Evolutionary conservation across 73 alveolate genomes (phyloP).

Genomic region (Paramecium bursaria): DNA sequence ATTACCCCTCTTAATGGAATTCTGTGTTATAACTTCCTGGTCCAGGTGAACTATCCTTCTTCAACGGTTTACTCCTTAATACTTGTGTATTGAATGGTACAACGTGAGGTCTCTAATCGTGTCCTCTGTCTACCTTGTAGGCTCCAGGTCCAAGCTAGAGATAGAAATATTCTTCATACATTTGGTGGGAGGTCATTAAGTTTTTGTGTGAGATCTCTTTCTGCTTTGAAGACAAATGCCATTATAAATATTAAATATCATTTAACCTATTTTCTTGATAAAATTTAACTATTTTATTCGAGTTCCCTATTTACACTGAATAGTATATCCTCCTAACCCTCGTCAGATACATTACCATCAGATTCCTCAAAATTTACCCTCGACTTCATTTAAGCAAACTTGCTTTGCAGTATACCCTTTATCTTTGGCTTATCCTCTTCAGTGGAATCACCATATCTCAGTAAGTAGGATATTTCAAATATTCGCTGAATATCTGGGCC

Average conservation of each 20-base stretch:
- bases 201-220: slow-evolving; percentile 1
- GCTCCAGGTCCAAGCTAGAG: slow-evolving; percentile 65
- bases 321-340: not conserved
- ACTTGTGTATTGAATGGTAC: slow-evolving; percentile 54
- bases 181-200: slow-evolving; percentile 2
- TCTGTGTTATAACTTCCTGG: slow-evolving; percentile 59
- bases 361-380: too few relatives aligned
- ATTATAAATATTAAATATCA: slow-evolving; percentile 4
- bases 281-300: not conserved
- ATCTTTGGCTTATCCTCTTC: not conserved
- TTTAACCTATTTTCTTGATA: not conserved
- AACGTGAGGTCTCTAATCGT: slow-evolving; percentile 22
- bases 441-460: not conserved
- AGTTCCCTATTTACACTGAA: not conserved
- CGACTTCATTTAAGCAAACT: too few relatives aligned
- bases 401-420: not conserved
- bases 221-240: slow-evolving; percentile 58
- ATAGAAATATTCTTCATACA: too few relatives aligned
- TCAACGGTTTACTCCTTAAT: slow-evolving; percentile 35
- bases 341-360: too few relatives aligned
- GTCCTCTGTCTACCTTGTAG: slow-evolving; percentile 8
- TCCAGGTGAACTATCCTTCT: slow-evolving; percentile 37
- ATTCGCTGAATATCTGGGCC: slow-evolving; percentile 1
- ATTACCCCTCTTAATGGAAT: slow-evolving; percentile 40
- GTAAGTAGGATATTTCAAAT: slow-evolving; percentile 1